Percentiles rank a stretch among this genome's conserved stretches.
phyloP scores from a whole-genome alignment of 2,329 filamentous ascomycete species.

The Diaporthe citriasiana region DNA sequence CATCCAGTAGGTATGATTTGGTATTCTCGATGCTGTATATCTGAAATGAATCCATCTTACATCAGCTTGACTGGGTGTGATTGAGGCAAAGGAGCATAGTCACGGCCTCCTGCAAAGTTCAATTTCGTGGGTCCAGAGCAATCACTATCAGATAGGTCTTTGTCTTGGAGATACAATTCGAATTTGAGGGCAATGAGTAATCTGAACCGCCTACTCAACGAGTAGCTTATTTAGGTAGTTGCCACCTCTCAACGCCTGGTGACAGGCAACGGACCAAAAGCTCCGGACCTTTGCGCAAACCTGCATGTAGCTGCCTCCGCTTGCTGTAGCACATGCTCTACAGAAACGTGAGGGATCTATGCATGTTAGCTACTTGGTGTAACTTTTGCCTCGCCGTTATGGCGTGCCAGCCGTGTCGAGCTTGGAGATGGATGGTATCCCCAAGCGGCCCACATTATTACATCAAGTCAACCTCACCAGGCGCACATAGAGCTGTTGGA shows the following conservation, averaged over 20 bases:
- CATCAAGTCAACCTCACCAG: conserved; percentile 36
- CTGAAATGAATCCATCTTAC: conserved; percentile 7
- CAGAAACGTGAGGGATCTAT: background rate
- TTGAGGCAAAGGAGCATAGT: background rate
- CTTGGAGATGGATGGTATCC: conserved; percentile 2
- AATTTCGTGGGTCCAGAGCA: background rate
- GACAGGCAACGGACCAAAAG: conserved; percentile 7
- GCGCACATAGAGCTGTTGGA: background rate
- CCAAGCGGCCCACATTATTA: conserved; percentile 27
- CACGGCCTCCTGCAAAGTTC: background rate
- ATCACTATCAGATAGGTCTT: background rate
- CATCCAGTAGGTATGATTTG: background rate
- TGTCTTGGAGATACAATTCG: background rate
- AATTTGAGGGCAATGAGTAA: background rate
- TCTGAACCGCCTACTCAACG: background rate
- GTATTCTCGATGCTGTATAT: background rate
- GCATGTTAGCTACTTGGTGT: background rate
- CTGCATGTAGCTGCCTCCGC: background rate
- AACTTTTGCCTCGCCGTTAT: background rate
- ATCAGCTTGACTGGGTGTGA: background rate
- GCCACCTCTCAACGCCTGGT: background rate
- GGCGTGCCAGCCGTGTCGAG: background rate
- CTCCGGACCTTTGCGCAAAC: background rate
- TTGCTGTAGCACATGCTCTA: background rate
- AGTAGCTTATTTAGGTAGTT: too few species aligned